Conservation (phyloP, 306 rosid species). For the Vicia sativa region DNA sequence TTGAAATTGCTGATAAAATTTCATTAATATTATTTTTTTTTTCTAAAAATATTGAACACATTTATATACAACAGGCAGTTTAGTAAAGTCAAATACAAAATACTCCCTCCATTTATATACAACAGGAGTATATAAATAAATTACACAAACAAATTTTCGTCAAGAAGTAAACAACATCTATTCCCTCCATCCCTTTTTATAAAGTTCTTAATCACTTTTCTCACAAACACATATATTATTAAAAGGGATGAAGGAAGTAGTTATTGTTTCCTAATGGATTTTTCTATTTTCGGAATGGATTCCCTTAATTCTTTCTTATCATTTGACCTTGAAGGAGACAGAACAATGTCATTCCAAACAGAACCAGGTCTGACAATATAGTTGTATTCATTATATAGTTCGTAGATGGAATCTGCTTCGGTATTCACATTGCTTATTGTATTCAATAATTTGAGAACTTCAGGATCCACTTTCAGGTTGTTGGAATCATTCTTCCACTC, state of each 20-base stretch:
- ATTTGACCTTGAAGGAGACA: constrained; percentile 54
- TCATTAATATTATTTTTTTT: too few species aligned
- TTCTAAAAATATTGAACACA: too few species aligned
- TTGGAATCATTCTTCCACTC: constrained; percentile 61
- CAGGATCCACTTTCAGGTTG: constrained; percentile 57
- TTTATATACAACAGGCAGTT: background rate
- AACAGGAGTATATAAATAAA: background rate
- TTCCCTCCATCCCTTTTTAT: background rate
- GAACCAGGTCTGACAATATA: constrained; percentile 48
- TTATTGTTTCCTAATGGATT: constrained; percentile 9
- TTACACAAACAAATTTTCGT: background rate
- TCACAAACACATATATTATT: too few species aligned
- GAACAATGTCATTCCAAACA: constrained; percentile 63
- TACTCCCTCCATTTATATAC: too few species aligned
- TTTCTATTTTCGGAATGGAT: constrained; percentile 59
- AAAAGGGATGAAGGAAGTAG: background rate
- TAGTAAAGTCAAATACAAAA: background rate
- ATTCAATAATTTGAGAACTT: constrained; percentile 57
- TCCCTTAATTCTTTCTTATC: constrained; percentile 53
- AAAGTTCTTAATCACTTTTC: background rate
- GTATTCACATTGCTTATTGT: constrained; percentile 54
- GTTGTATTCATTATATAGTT: constrained; percentile 56
- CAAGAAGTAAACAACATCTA: too few species aligned
- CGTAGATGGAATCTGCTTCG: constrained; percentile 70
- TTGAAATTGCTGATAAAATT: too few species aligned